Evolutionary conservation across 1,284 basidiomycete genomes (phyloP).

Genomic region (Vanrija sp.): DNA sequence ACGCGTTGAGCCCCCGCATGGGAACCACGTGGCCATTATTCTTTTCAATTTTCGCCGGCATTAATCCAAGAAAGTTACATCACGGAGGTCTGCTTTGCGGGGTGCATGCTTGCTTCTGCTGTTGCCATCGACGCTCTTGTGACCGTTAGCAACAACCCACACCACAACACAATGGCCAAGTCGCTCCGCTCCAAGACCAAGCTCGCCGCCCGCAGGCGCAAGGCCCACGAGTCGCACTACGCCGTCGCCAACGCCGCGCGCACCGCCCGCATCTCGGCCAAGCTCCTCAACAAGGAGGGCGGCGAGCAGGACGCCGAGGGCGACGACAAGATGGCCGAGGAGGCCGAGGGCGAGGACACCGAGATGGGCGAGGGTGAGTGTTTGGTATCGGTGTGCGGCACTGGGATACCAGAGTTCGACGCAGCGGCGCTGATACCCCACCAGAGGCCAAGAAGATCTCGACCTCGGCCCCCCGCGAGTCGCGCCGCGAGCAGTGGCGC

Average conservation of each 20-base stretch:
- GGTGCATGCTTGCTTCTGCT: too few species aligned
- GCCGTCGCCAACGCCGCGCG: constrained; percentile 80
- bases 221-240: constrained; percentile 77
- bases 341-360: constrained; percentile 39
- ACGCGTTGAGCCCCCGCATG: constrained; percentile 4
- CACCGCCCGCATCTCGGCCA: constrained; percentile 67
- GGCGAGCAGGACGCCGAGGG: constrained; percentile 69
- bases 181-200: constrained; percentile 86
- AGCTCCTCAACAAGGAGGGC: constrained; percentile 62
- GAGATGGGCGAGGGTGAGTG: constrained; percentile 23
- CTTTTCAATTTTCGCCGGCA: neutral
- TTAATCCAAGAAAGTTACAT: constrained; percentile 7
- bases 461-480: constrained; percentile 43
- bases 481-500: constrained; percentile 47
- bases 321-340: constrained; percentile 83
- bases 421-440: too few species aligned
- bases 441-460: constrained; percentile 38
- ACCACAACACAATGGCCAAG: constrained; percentile 70
- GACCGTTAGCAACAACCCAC: neutral
- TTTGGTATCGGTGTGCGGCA: neutral
- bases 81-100: neutral
- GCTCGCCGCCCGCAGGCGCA: constrained; percentile 75
- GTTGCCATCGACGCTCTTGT: neutral
- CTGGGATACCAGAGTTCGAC: too few species aligned
- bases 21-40: neutral